phyloP scores from a whole-genome alignment of 2,329 filamentous ascomycete genomes.

The Sclerotinia sclerotiorum region DNA sequence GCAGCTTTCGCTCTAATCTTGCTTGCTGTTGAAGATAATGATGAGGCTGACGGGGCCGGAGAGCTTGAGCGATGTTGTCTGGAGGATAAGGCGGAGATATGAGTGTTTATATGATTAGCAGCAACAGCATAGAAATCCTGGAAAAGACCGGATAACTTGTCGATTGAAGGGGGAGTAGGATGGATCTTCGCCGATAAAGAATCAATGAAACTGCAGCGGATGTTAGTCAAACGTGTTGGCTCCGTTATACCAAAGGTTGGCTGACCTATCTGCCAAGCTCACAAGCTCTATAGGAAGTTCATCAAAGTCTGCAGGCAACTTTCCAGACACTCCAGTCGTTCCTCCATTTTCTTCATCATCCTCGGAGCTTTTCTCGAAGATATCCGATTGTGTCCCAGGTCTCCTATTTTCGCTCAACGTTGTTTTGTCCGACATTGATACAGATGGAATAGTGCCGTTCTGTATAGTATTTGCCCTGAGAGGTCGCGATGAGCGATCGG shows the following conservation, averaged over 20 bases:
- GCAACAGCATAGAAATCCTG: conserved; percentile 90
- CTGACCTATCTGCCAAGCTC: conserved; percentile 81
- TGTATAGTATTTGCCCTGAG: conserved; percentile 39
- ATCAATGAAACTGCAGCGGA: conserved; percentile 72
- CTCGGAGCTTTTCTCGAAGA: conserved; percentile 45
- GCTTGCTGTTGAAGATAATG: conserved; percentile 56
- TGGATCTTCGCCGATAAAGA: conserved; percentile 86
- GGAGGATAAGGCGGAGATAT: conserved; percentile 77
- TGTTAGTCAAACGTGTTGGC: not conserved
- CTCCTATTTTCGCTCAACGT: conserved; percentile 26
- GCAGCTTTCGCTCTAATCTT: conserved; percentile 56
- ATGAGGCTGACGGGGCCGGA: conserved; percentile 53
- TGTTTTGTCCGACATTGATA: conserved; percentile 27
- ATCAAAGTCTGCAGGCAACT: conserved; percentile 60
- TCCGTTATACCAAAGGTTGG: not conserved
- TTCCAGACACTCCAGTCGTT: conserved; percentile 27
- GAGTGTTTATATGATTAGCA: conserved; percentile 78
- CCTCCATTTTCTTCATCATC: conserved; percentile 37
- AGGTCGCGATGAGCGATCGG: conserved; percentile 30
- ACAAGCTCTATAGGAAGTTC: conserved; percentile 92
- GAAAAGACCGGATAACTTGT: conserved; percentile 80
- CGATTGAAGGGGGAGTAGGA: conserved; percentile 77
- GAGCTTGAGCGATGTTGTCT: conserved; percentile 69
- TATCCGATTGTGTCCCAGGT: conserved; percentile 33
- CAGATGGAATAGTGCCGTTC: conserved; percentile 34